Evolutionary conservation across 2,329 filamentous ascomycete genomes (phyloP).

Genomic region (Fusarium sp.): DNA sequence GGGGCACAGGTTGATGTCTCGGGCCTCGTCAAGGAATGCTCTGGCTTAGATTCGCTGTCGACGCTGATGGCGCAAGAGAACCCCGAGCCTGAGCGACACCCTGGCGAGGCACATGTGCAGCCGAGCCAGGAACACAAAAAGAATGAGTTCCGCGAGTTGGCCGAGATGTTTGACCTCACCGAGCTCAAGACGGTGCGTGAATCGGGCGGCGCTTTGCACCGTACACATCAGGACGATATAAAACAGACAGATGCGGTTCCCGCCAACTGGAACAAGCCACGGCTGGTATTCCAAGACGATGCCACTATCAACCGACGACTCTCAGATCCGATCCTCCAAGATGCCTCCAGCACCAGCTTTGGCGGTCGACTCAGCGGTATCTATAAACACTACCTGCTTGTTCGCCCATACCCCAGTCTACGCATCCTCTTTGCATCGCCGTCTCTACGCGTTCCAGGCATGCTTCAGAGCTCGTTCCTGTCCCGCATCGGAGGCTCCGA

Average conservation of each 20-base stretch:
- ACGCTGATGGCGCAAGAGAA: conserved; percentile 54
- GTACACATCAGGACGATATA: conserved; percentile 46
- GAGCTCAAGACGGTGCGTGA: conserved; percentile 74
- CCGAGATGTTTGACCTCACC: conserved; percentile 74
- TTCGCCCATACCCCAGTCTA: conserved; percentile 72
- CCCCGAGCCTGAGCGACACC: conserved; percentile 42
- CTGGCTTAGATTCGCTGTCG: conserved; percentile 71
- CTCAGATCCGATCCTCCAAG: conserved; percentile 39
- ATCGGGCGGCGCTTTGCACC: conserved; percentile 72
- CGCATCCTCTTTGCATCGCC: conserved; percentile 77
- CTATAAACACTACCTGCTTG: conserved; percentile 70
- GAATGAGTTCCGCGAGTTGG: conserved; percentile 73
- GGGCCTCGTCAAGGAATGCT: conserved; percentile 72
- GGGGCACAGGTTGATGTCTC: conserved; percentile 79
- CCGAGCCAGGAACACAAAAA: conserved; percentile 40
- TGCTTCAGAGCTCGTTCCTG: conserved; percentile 70
- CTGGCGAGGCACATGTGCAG: conserved; percentile 21
- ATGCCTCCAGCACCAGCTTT: conserved; percentile 15
- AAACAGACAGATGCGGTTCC: conserved; percentile 55
- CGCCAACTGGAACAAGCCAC: conserved; percentile 54
- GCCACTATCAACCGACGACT: conserved; percentile 31
- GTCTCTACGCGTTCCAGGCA: conserved; percentile 72
- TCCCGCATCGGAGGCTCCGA: conserved; percentile 63
- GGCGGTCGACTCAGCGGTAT: conserved; percentile 46
- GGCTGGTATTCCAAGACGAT: conserved; percentile 55